Conservation (phyloP, 1,139 yeast genomes). For the Debaryomyces subglobosus region DNA sequence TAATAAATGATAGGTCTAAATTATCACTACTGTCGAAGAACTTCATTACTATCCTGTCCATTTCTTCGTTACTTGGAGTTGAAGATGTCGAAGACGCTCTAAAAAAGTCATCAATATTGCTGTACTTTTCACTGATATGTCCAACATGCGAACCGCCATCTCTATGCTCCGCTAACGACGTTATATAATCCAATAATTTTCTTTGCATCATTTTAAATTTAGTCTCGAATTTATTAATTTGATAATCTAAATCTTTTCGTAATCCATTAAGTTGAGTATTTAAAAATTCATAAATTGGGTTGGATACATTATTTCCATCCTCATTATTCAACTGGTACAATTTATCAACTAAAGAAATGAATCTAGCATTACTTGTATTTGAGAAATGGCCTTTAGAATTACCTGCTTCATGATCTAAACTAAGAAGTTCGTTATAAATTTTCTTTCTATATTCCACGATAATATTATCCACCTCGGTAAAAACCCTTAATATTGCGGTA, state of each 20-base stretch:
- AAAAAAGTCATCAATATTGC: constrained; percentile 39
- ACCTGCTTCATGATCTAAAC: constrained; percentile 43
- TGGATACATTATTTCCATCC: constrained; percentile 16
- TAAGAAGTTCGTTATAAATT: constrained; percentile 60
- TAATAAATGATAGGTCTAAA: constrained; percentile 45
- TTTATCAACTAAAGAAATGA: constrained; percentile 44
- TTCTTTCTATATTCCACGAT: constrained; percentile 65
- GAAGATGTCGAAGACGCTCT: constrained; percentile 31
- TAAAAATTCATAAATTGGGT: constrained; percentile 45
- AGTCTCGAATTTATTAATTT: constrained; percentile 36
- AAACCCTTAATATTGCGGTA: constrained; percentile 47
- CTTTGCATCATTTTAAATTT: constrained; percentile 45
- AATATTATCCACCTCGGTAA: constrained; percentile 67
- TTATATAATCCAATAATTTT: constrained; percentile 40
- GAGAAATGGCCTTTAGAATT: constrained; percentile 13
- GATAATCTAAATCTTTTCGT: constrained; percentile 40
- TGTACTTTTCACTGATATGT: constrained; percentile 45
- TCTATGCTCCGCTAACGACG: constrained; percentile 36
- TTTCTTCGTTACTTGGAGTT: constrained; percentile 28
- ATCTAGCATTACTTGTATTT: constrained; percentile 28
- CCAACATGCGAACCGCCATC: constrained; percentile 42
- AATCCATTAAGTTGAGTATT: constrained; percentile 37
- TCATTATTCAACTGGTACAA: constrained; percentile 36
- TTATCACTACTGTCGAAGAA: constrained; percentile 44
- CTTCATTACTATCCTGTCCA: constrained; percentile 33